A percentile compares a stretch with the other conserved stretches of the same genome.
Evolutionary conservation across 495 filamentous ascomycete species (phyloP).

Genomic region (Astrocystis sublimbata): DNA sequence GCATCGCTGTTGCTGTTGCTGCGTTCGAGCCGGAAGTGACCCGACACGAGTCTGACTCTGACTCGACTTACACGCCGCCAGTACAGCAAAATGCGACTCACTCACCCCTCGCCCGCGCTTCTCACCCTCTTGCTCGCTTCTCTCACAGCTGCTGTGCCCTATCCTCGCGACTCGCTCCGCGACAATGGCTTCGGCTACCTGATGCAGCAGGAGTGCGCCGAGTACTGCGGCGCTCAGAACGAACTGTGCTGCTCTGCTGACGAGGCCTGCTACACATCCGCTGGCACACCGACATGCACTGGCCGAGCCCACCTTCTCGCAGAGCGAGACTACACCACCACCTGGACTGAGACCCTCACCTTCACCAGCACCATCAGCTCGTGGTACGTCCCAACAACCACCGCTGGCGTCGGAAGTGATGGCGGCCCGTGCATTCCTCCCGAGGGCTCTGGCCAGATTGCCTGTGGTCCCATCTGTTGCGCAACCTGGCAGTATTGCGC

Average conservation of each 20-base stretch:
- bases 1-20: slow-evolving; percentile 7
- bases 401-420: slow-evolving; percentile 39
- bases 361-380: slow-evolving; percentile 65
- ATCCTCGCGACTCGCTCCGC: slow-evolving; percentile 38
- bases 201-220: slow-evolving; percentile 54
- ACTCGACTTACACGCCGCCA: slow-evolving; percentile 17
- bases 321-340: slow-evolving; percentile 62
- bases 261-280: slow-evolving; percentile 65
- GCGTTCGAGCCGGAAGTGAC: background rate
- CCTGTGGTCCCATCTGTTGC: slow-evolving; percentile 78
- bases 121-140: slow-evolving; percentile 32
- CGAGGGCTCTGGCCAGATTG: slow-evolving; percentile 56
- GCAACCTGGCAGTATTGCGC: slow-evolving; percentile 68
- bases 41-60: background rate
- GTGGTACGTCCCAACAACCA: slow-evolving; percentile 36
- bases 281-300: slow-evolving; percentile 42
- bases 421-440: slow-evolving; percentile 55
- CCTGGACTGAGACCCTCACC: slow-evolving; percentile 69
- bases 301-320: slow-evolving; percentile 10
- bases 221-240: slow-evolving; percentile 66
- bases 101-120: slow-evolving; percentile 16
- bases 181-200: slow-evolving; percentile 44
- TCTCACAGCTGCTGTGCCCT: slow-evolving; percentile 44
- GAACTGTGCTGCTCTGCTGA: slow-evolving; percentile 67
- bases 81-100: slow-evolving; percentile 28